These are phyloP conservation scores for Cicer arietinum DNA, from an alignment of 306 rosid species.

Conservation along the genomic window DNA sequence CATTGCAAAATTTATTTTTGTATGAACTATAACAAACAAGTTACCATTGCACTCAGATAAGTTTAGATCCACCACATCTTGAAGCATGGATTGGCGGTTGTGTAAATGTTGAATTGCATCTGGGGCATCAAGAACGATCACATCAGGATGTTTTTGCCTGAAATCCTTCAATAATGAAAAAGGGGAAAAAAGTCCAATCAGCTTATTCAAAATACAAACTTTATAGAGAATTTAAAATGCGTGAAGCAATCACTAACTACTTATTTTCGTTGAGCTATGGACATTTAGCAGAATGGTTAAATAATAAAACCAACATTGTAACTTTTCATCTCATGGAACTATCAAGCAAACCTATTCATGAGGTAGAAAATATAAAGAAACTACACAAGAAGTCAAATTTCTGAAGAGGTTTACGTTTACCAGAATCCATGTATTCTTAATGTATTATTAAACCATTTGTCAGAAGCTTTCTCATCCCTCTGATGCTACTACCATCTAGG, in stretches of 20 bases:
- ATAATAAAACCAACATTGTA: conserved; percentile 2
- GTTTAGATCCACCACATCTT: conserved; percentile 59
- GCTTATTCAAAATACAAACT: conserved; percentile 36
- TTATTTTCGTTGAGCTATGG: conserved; percentile 25
- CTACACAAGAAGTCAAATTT: conserved; percentile 16
- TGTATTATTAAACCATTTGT: conserved; percentile 3
- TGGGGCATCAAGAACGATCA: conserved; percentile 57
- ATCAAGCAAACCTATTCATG: conserved; percentile 29
- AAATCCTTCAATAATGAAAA: conserved; percentile 54
- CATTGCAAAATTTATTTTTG: neutral
- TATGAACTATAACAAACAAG: conserved; percentile 27
- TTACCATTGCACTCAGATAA: conserved; percentile 60
- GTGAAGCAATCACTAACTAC: conserved; percentile 32
- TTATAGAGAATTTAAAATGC: conserved; percentile 26
- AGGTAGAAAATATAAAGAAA: conserved; percentile 20
- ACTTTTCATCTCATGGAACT: conserved; percentile 29
- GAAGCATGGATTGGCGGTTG: conserved; percentile 69
- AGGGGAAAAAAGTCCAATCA: conserved; percentile 13
- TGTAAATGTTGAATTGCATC: conserved; percentile 56
- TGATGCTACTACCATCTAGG: conserved; percentile 17
- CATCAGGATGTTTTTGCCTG: conserved; percentile 56
- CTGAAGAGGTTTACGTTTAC: conserved; percentile 3
- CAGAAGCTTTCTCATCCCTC: conserved; percentile 13
- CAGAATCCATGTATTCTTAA: conserved; percentile 27
- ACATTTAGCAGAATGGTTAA: conserved; percentile 19